A percentile compares a stretch with the other conserved stretches of the same genome.
Conservation (phyloP, 306 rosid species). For the Medicago ruthenica region DNA sequence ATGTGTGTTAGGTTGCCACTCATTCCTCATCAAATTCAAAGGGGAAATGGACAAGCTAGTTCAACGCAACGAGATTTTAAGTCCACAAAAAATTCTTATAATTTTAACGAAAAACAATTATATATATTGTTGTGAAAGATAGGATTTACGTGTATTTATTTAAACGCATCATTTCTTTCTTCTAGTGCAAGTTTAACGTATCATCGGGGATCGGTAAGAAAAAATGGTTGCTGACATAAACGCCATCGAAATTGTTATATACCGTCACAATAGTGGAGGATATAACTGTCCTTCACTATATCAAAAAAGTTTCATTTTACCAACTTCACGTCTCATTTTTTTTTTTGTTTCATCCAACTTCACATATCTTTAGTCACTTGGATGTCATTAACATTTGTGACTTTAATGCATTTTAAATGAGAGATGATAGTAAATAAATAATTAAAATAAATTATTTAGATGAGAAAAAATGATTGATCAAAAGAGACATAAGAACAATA, state of each 20-base stretch:
- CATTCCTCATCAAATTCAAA: conserved; percentile 30
- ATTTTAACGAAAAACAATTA: not conserved
- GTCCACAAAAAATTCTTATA: conserved; percentile 26
- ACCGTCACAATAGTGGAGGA: not conserved
- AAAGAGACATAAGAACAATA: too few species aligned
- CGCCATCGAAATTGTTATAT: not conserved
- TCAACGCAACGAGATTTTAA: not conserved
- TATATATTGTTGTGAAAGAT: not conserved
- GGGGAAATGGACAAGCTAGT: not conserved
- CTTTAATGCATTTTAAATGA: too few species aligned
- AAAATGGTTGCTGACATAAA: not conserved
- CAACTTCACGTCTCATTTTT: not conserved
- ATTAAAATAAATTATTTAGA: too few species aligned
- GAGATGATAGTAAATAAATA: too few species aligned
- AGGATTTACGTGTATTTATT: conserved; percentile 38
- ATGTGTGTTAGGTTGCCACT: conserved; percentile 14
- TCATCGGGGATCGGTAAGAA: not conserved
- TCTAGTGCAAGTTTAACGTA: conserved; percentile 24
- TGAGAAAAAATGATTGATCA: too few species aligned
- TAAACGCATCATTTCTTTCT: conserved; percentile 17
- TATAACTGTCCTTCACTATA: not conserved
- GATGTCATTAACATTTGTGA: too few species aligned
- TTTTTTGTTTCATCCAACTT: too few species aligned
- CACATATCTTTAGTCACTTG: too few species aligned
- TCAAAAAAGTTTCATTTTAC: not conserved